Evolutionary conservation across 768 basidiomycete species (phyloP), one percentile per base, ranked within the genome.

Genomic region (Boletus pseudo-olivaceus): DNA sequence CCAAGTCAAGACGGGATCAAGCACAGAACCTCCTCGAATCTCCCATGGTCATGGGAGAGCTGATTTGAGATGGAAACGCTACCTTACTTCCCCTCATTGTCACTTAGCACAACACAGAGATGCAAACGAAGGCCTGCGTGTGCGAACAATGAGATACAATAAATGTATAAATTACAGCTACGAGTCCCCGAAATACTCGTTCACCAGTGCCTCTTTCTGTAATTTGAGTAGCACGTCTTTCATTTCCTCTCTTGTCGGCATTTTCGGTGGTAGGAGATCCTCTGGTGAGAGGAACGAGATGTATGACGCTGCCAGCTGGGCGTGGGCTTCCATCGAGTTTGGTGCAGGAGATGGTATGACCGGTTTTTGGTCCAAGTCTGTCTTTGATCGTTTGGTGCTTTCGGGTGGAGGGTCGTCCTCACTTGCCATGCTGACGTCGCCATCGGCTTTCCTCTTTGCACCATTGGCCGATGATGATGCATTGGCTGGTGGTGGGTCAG

Each of bases 221-320:
- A 93, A 73, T 27, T 79, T 80, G 53, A 97, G 76, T 50, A 97
- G 67, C 10, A 89, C 81, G 20, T 71, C 68, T 66, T 91, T 91
- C 88, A 92, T 87, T 69, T 95, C 90, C 43, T 82, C 81, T 52
- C 80, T 76, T 1, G 82, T 83, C 1, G 90, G 89, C 71, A 95
- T 69, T 60, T 81, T 84, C 0, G 93, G 93, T 11, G 86, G 83
- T 49, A 90, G 65, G 9, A 96, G 78, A 54, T 85, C 78, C 57
- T 87, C 85, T 19, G 85, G 73, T 19, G 83, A 74, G n/a, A 95
- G 75, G 72, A 93, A 89, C 3, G 86, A 78, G 15, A 93, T 87
- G 61, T 82, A 82, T 3, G 85, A 75, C 0, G 86, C 85, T 14
- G 83, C 85, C n/a, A 82, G 76, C 53, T 75, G 76, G 20, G 83